Percentiles rank a stretch among this genome's conserved stretches.
These are phyloP conservation scores for Funneliformis mosseae DNA, from an alignment of 192 early-diverging fungal genomes.

Conservation along the genomic window DNA sequence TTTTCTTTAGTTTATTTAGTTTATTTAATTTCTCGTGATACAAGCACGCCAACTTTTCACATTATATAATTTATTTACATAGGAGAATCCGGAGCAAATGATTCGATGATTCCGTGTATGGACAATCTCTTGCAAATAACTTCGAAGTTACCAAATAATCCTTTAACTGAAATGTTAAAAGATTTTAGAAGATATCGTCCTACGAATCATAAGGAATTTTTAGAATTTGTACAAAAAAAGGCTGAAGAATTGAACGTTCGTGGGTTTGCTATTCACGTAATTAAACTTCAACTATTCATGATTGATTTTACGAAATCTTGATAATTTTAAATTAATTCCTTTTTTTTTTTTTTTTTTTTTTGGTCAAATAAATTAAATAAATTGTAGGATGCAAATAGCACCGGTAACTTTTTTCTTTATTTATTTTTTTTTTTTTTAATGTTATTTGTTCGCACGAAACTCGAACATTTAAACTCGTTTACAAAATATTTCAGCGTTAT, in stretches of 20 bases:
- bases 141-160: constrained; percentile 74
- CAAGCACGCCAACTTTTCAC: no score
- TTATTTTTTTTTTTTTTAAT: background rate
- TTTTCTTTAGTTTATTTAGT: background rate
- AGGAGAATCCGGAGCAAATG: constrained; percentile 87
- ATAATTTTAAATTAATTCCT: background rate
- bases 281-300: background rate
- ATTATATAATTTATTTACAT: background rate
- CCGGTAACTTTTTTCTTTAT: constrained; percentile 40
- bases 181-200: constrained; percentile 82
- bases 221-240: constrained; percentile 64
- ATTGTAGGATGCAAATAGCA: constrained; percentile 54
- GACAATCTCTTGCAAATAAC: constrained; percentile 88
- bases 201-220: constrained; percentile 76
- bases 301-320: background rate
- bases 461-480: constrained; percentile 8
- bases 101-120: constrained; percentile 81
- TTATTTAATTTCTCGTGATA: background rate
- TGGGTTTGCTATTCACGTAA: constrained; percentile 58
- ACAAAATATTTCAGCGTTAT: constrained; percentile 54
- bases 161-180: constrained; percentile 72
- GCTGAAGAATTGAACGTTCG: constrained; percentile 56
- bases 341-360: background rate
- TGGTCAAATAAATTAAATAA: background rate
- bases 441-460: background rate